Percentiles rank a stretch among this genome's conserved stretches.
These are phyloP conservation scores for Holtermannia corniformis DNA, from an alignment of 768 basidiomycete genomes.

Conservation along the genomic window DNA sequence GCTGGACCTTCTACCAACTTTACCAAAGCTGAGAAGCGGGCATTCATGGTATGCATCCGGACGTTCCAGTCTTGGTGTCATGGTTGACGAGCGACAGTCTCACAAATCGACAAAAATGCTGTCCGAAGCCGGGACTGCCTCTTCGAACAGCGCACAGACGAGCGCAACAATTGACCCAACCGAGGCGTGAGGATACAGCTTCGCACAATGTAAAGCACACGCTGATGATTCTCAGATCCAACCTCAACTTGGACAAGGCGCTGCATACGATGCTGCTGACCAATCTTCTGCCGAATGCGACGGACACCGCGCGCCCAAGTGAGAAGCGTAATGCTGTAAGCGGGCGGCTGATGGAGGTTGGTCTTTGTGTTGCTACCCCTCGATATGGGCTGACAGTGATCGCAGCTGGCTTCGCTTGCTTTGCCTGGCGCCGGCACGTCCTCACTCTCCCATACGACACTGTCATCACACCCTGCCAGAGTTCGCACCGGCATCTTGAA, in stretches of 20 bases:
- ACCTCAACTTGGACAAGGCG: conserved; percentile 39
- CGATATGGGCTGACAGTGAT: conserved; percentile 11
- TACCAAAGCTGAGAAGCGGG: background rate
- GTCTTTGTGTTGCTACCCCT: no score
- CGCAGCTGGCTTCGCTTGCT: conserved; percentile 21
- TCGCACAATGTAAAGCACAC: background rate
- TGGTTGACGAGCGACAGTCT: background rate
- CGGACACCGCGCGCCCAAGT: conserved; percentile 21
- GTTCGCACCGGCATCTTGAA: conserved; percentile 36
- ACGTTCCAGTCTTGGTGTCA: no score
- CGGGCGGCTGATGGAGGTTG: conserved; percentile 26
- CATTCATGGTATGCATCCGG: background rate
- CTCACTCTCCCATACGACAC: conserved; percentile 5
- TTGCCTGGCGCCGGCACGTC: conserved; percentile 32
- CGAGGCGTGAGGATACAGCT: background rate
- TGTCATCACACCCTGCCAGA: conserved; percentile 28
- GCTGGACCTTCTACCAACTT: background rate
- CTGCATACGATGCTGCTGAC: conserved; percentile 38
- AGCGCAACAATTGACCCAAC: background rate
- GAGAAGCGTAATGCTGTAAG: conserved; percentile 35
- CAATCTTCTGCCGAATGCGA: conserved; percentile 25
- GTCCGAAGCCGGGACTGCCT: background rate
- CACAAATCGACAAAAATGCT: background rate
- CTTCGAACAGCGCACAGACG: background rate
- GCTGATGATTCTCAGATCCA: conserved; percentile 21